Base-by-base conservation (phyloP, 2,329 filamentous ascomycete species). In the Metarhizium guizhouense region DNA sequence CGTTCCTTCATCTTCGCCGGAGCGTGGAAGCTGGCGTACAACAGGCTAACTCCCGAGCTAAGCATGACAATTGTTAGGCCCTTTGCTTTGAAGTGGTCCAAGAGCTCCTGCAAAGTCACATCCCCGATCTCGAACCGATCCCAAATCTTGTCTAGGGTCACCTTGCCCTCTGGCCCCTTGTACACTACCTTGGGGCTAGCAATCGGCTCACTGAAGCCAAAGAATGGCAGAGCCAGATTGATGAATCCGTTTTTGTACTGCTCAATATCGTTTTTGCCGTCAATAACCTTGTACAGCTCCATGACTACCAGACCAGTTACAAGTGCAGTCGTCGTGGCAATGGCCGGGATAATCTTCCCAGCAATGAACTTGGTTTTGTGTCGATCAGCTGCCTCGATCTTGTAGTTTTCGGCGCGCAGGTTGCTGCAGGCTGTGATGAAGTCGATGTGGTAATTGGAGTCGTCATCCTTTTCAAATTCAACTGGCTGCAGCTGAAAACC, bases 361-460 rank as follows among this genome's bases (percentile, higher is more conserved):
- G 94, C 95, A 69, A 99, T 99, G 73, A 99, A 97, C 78, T 99
- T 99, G 59, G 93, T 99, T 85, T 94, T 95, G 80, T 96, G 94
- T 59, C 90, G 83, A 68, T 99, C 93, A 0, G 94, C 92, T 60
- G 85, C 82, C 66, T 90, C 84, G 63, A 99, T 99, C 72, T 94
- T 95, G 82, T 99, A 99, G 76, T 99, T 99, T 72, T 95, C 88
- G 0, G 94, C 94, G 58, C 95, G 89, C 58, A 99, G 78, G 70
- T 99, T 99, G 77, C 92, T 96, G 61, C 92, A 92, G 1, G 92
- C 91, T 7, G 94, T 95, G 74, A 99, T 97, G 77, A 99, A 99
- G 73, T 97, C 94, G 65, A 99, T 99, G 77, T 99, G 94, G 72
- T 94, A 84, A 72, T 99, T 99, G 52, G 87, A 90, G 71, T 99